Percentiles rank a stretch among this genome's conserved stretches.
Evolutionary conservation across 2,329 filamentous ascomycete genomes (phyloP).

Genomic region (Plectosphaerella plurivora): DNA sequence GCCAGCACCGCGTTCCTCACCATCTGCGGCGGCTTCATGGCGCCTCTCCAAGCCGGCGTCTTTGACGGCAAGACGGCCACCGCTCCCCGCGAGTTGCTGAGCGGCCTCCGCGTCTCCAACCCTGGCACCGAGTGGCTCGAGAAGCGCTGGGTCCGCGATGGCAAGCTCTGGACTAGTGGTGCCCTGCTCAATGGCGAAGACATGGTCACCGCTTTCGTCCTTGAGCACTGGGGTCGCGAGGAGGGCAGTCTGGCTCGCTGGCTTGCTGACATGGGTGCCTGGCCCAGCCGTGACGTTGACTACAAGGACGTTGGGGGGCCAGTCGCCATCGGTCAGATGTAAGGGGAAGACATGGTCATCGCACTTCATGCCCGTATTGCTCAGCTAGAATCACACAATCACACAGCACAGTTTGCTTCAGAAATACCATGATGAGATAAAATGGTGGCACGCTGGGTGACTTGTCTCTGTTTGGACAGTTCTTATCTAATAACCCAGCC

Average conservation of each 20-base stretch:
- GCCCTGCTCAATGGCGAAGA: slow-evolving; percentile 32
- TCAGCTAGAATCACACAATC: no score
- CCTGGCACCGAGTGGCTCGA: slow-evolving; percentile 31
- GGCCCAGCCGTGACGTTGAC: slow-evolving; percentile 23
- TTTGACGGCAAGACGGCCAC: slow-evolving; percentile 31
- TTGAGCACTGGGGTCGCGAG: slow-evolving; percentile 20
- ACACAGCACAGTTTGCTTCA: no score
- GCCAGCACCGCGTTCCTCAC: slow-evolving; percentile 30
- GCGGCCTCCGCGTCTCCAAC: slow-evolving; percentile 15
- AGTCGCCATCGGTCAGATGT: no score
- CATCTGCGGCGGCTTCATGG: slow-evolving; percentile 31
- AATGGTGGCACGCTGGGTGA: no score
- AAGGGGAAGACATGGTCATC: no score
- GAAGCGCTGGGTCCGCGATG: slow-evolving; percentile 28
- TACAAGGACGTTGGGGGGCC: slow-evolving; percentile 20
- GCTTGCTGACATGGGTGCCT: slow-evolving; percentile 15
- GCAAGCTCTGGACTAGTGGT: slow-evolving; percentile 30
- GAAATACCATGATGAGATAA: no score
- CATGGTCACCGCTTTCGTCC: slow-evolving; percentile 24
- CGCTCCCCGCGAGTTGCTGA: slow-evolving; percentile 24
- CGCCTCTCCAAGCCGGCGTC: slow-evolving; percentile 27
- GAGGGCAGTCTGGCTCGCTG: slow-evolving; percentile 14
- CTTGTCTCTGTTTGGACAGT: no score
- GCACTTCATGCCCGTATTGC: no score
- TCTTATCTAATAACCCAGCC: no score